Conservation (phyloP, 2,329 filamentous ascomycete species). For the Penicillium rolfsii region DNA sequence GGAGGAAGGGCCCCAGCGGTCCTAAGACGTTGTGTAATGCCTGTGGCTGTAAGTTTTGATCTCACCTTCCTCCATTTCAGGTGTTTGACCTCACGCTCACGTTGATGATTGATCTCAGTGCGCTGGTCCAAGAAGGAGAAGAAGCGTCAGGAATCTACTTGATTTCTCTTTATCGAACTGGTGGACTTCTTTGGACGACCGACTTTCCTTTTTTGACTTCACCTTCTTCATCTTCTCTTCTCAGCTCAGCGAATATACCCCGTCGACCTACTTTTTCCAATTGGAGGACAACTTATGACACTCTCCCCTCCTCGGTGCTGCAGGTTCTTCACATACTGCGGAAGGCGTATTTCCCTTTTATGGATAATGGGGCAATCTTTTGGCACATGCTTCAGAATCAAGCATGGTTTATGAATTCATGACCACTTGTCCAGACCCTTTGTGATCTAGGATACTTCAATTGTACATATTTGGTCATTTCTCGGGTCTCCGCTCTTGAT, state of each 20-base stretch:
- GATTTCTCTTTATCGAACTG: slow-evolving; percentile 2
- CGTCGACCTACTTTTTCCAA: neutral
- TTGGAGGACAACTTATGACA: neutral
- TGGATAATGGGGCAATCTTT: neutral
- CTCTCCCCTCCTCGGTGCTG: neutral
- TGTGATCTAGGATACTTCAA: neutral
- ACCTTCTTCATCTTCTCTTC: neutral
- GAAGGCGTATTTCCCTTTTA: neutral
- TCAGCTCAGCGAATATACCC: slow-evolving; percentile 4
- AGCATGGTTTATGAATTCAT: slow-evolving; percentile 21
- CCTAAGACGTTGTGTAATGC: slow-evolving; percentile 96
- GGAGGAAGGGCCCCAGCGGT: slow-evolving; percentile 89
- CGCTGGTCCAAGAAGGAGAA: slow-evolving; percentile 75
- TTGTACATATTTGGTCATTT: slow-evolving; percentile 8
- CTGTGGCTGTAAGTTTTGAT: slow-evolving; percentile 69
- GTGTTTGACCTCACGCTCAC: neutral
- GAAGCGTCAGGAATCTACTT: slow-evolving; percentile 55
- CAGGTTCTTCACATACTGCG: neutral
- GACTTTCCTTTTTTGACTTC: neutral
- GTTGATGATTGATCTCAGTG: slow-evolving; percentile 42
- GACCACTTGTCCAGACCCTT: slow-evolving; percentile 10
- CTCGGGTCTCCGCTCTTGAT: slow-evolving; percentile 5
- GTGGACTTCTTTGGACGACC: neutral
- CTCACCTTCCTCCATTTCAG: neutral
- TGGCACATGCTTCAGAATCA: neutral